These are phyloP conservation scores for Quercus tomentella DNA, from an alignment of 331 rosid genomes.

Conservation along the genomic window DNA sequence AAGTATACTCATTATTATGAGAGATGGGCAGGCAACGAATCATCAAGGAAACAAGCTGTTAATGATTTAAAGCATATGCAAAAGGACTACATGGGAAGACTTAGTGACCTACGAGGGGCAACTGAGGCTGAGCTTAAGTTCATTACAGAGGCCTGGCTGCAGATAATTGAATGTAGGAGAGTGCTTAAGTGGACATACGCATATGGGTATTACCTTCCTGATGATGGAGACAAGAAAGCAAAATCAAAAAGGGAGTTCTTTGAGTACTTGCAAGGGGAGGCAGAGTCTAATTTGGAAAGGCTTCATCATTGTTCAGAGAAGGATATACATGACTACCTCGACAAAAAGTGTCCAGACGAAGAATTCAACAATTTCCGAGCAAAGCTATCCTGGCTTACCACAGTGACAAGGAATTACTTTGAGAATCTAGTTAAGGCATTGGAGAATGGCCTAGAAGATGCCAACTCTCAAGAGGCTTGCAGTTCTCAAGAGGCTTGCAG, in stretches of 20 bases:
- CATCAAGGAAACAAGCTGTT: constrained; percentile 56
- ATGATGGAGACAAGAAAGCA: constrained; percentile 27
- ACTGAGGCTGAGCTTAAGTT: constrained; percentile 52
- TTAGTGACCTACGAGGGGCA: constrained; percentile 42
- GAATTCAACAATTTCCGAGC: constrained; percentile 60
- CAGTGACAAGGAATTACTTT: constrained; percentile 61
- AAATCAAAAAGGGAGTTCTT: constrained; percentile 58
- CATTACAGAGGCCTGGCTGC: constrained; percentile 65
- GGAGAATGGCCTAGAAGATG: constrained; percentile 71
- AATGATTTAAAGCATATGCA: constrained; percentile 49
- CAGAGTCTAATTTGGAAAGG: constrained; percentile 63
- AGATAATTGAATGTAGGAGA: constrained; percentile 74
- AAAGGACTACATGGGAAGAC: constrained; percentile 44
- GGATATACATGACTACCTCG: constrained; percentile 43
- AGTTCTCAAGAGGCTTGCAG: too few relatives aligned
- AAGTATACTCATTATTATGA: constrained; percentile 65
- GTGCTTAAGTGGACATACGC: constrained; percentile 83
- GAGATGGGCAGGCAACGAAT: constrained; percentile 69
- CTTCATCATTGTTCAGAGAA: constrained; percentile 57
- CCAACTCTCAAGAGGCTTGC: constrained; percentile 20
- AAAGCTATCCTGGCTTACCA: constrained; percentile 54
- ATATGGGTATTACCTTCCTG: constrained; percentile 68
- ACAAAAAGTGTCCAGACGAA: constrained; percentile 32
- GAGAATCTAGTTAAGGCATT: constrained; percentile 59
- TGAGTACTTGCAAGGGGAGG: constrained; percentile 80